Evolutionary conservation across 2,329 filamentous ascomycete genomes (phyloP).

Genomic region (Colletotrichum musicola): DNA sequence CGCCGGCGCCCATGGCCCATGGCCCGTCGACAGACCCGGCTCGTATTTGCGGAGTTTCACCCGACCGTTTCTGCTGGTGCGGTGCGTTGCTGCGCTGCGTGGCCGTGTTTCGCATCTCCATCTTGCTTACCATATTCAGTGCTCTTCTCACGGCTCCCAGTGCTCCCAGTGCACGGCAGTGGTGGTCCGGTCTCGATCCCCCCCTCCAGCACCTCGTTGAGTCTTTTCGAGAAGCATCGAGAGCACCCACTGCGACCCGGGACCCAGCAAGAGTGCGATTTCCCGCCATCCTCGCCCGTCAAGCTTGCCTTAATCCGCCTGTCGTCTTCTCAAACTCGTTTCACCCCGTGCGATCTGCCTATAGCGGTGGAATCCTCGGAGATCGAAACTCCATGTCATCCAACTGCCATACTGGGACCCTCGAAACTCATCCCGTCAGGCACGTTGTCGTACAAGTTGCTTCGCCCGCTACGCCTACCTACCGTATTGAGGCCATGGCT

Average conservation of each 20-base stretch:
- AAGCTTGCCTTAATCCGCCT: constrained; percentile 4
- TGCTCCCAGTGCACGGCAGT: constrained; percentile 1
- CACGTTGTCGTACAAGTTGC: constrained; percentile 10
- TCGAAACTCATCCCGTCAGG: constrained; percentile 27
- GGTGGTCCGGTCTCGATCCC: constrained; percentile 15
- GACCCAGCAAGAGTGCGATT: constrained; percentile 2
- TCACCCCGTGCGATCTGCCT: constrained; percentile 25
- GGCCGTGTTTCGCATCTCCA: constrained; percentile 34
- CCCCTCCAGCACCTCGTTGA: constrained; percentile 3
- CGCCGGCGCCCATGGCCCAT: neutral
- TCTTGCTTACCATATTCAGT: constrained; percentile 28
- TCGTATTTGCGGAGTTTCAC: constrained; percentile 38
- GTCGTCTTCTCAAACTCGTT: constrained; percentile 30
- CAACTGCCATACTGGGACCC: constrained; percentile 18
- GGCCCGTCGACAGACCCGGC: neutral
- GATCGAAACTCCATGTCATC: constrained; percentile 20
- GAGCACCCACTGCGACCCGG: neutral
- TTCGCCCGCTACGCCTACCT: constrained; percentile 2
- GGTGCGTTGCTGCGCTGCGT: constrained; percentile 21
- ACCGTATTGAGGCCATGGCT: neutral
- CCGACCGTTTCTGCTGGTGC: constrained; percentile 29
- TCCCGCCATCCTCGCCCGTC: neutral
- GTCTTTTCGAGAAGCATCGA: constrained; percentile 19
- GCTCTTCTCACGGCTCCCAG: constrained; percentile 4
- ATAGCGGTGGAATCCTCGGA: constrained; percentile 1